Evolutionary conservation across 2,329 filamentous ascomycete species (phyloP).

Genomic region (Sarocladiaceae sp.): DNA sequence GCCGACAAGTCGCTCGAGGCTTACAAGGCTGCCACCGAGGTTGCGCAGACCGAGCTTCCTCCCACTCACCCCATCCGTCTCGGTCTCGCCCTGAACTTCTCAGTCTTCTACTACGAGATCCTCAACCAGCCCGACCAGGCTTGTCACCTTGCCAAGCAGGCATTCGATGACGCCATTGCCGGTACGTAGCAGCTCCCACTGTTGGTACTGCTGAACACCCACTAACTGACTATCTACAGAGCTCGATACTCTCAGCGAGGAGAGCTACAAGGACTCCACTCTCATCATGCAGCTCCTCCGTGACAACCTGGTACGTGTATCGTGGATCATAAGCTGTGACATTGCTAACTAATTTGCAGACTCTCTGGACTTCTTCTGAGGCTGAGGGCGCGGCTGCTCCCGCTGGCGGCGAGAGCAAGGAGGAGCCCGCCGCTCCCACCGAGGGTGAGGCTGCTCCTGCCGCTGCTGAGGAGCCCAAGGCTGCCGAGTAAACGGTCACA

Average conservation of each 20-base stretch:
- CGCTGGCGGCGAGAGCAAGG: constrained; percentile 41
- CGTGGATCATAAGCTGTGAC: background rate
- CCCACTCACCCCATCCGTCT: constrained; percentile 98
- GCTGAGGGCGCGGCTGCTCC: constrained; percentile 67
- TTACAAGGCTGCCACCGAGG: constrained; percentile 95
- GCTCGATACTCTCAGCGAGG: constrained; percentile 93
- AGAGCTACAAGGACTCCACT: constrained; percentile 99
- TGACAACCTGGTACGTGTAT: constrained; percentile 75
- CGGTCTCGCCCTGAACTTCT: constrained; percentile 97
- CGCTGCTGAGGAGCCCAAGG: constrained; percentile 64
- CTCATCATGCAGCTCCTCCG: constrained; percentile 98
- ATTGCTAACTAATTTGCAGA: constrained; percentile 48
- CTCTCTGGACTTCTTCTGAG: constrained; percentile 98
- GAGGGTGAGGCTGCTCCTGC: constrained; percentile 52
- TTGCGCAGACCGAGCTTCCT: constrained; percentile 94
- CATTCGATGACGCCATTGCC: constrained; percentile 96
- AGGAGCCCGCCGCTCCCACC: constrained; percentile 44
- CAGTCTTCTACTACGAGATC: constrained; percentile 99
- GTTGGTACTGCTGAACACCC: background rate
- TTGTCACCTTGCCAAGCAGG: constrained; percentile 98
- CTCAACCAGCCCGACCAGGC: constrained; percentile 97
- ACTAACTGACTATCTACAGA: constrained; percentile 43
- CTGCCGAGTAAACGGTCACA: constrained; percentile 46
- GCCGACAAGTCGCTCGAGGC: constrained; percentile 93
- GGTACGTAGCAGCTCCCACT: constrained; percentile 29